Evolutionary conservation across 202 grass and related monocot species (phyloP).

Genomic region (Bolboschoenoplectus hybrid): DNA sequence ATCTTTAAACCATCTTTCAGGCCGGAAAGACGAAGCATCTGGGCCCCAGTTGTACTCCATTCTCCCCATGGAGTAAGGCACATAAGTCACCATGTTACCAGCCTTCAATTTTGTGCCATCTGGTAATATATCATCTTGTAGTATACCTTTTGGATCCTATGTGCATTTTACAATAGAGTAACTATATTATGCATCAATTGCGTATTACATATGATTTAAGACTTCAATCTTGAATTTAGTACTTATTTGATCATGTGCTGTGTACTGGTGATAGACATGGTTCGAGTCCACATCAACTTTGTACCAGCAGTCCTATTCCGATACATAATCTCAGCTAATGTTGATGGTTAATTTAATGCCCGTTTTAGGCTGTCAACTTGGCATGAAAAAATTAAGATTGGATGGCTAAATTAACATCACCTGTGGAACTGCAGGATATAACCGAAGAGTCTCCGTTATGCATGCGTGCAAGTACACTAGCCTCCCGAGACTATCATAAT

Average conservation of each 20-base stretch:
- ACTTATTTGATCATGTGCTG: not conserved
- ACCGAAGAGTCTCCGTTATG: slow-evolving; percentile 83
- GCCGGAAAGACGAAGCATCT: slow-evolving; percentile 68
- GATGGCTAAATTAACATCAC: slow-evolving; percentile 35
- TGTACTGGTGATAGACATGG: not conserved
- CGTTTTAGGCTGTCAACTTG: not conserved
- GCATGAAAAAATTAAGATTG: not conserved
- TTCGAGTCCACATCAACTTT: not conserved
- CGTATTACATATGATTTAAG: not conserved
- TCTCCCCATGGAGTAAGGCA: slow-evolving; percentile 91
- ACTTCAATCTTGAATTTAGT: not conserved
- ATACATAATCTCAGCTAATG: not conserved
- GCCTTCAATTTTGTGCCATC: slow-evolving; percentile 84
- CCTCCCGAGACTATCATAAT: slow-evolving; percentile 76
- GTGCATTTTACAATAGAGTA: slow-evolving; percentile 14
- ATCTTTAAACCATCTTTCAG: slow-evolving; percentile 82
- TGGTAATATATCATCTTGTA: slow-evolving; percentile 85
- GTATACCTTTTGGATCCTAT: slow-evolving; percentile 86
- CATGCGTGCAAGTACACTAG: slow-evolving; percentile 90
- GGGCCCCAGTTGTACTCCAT: slow-evolving; percentile 99
- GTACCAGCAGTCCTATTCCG: not conserved
- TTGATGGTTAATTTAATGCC: not conserved
- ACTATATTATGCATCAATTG: not conserved
- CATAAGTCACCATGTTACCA: slow-evolving; percentile 89
- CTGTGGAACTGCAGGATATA: slow-evolving; percentile 87